Base-by-base conservation (phyloP, 2,329 filamentous ascomycete genomes). In the Colletotrichum plurivorum region DNA sequence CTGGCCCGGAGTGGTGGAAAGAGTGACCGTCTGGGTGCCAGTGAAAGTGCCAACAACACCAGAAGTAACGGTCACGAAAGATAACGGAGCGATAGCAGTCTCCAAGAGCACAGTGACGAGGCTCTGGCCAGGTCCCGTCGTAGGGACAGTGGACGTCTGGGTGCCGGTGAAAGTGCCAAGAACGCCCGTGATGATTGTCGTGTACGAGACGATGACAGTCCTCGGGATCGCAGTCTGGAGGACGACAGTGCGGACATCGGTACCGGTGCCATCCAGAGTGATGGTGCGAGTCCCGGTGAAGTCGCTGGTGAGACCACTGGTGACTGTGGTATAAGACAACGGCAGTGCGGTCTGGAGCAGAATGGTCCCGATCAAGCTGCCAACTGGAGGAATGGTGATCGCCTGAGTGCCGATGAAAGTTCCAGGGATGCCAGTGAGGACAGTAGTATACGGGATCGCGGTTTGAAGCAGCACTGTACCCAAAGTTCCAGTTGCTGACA, bases 321-420 rank as follows among this genome's bases (percentile, higher is more conserved):
- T 53, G 6, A 68, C 31, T 20, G 65, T 68, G 8, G 61, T 64
- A 10, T 63, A 67, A 1, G 49, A 53, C 16, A 48, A 25, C 13
- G 59, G 59, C 2, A 62, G 5, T 2, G 64, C 64, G 15, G 64
- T 67, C 31, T 67, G 64, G 1, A 63, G 51, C 12, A 67, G 9
- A 22, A 67, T 45, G 2, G 64, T 67, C 6, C 52, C 60, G 1
- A 67, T 7, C 16, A 18, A 20, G 5, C 27, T 53, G 5, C 64
- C 59, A 7, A 56, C 43, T 2, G 43, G 57, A 2, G 59, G 48
- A 4, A 67, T 39, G 2, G 64, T 63, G 25, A 51, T 20, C 9
- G 45, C 25, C 45, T 49, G 46, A 6, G 56, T 59, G 18, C 56
- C 56, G 27, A 51, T 22, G 25, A 59, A 53, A 7, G 49, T 53